phyloP scores from a whole-genome alignment of 2,329 filamentous ascomycete species.

The Phialemonium atrogriseum region DNA sequence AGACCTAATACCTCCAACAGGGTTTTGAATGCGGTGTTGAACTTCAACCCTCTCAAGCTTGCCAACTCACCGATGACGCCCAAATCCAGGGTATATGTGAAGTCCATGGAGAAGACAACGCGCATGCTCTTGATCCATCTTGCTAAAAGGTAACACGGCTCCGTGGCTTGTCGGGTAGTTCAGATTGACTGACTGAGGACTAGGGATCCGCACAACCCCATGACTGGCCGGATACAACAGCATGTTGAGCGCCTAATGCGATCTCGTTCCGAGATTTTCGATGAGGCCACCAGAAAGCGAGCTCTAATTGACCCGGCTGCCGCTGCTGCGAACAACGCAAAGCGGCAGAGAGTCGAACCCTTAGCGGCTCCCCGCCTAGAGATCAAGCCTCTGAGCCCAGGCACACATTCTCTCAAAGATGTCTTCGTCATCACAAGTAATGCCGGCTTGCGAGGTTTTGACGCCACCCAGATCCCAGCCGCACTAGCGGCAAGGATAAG shows the following conservation, averaged over 20 bases:
- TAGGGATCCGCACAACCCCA: conserved; percentile 73
- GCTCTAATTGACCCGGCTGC: conserved; percentile 61
- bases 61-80: conserved; percentile 70
- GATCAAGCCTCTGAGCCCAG: conserved; percentile 64
- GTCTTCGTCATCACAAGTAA: conserved; percentile 81
- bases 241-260: conserved; percentile 78
- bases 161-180: not conserved
- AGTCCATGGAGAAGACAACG: conserved; percentile 92
- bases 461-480: conserved; percentile 70
- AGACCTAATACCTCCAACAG: conserved; percentile 76
- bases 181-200: conserved; percentile 13
- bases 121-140: conserved; percentile 77
- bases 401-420: conserved; percentile 70
- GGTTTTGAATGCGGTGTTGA: conserved; percentile 76
- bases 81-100: conserved; percentile 71
- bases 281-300: conserved; percentile 73
- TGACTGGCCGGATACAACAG: conserved; percentile 73
- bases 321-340: conserved; percentile 69
- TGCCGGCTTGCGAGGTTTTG: conserved; percentile 65
- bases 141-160: conserved; percentile 56
- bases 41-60: conserved; percentile 83
- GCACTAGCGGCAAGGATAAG: conserved; percentile 73
- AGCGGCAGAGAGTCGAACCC: conserved; percentile 65
- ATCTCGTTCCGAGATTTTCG: conserved; percentile 67
- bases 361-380: conserved; percentile 36